Conservation (phyloP, 768 basidiomycete species). For the Kwoniella sp. region DNA sequence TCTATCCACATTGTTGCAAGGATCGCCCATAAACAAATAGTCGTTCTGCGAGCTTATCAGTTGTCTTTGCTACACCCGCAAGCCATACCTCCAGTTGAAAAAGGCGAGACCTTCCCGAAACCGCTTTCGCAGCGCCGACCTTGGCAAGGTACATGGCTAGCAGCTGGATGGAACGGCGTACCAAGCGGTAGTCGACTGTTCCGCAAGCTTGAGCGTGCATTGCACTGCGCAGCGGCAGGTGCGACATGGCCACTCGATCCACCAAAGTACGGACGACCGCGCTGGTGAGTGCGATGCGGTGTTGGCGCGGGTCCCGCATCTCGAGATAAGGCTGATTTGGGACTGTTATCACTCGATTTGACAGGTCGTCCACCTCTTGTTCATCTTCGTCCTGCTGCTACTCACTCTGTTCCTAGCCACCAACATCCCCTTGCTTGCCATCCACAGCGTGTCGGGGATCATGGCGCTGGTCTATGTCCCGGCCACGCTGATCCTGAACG, state of each 20-base stretch:
- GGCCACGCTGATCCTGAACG: neutral
- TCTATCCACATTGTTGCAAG: no score
- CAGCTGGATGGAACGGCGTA: no score
- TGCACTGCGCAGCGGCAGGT: no score
- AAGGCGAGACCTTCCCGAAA: no score
- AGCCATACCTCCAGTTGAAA: no score
- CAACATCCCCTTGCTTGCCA: conserved; percentile 1
- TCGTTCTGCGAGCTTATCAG: no score
- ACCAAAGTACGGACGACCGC: neutral
- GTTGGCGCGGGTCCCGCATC: no score
- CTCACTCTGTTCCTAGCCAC: conserved; percentile 1
- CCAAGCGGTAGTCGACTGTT: no score
- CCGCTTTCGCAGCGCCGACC: no score
- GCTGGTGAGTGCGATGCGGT: neutral
- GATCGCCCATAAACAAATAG: no score
- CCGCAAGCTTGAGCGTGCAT: neutral
- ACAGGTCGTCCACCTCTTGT: neutral
- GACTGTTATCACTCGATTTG: neutral
- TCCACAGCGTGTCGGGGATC: neutral
- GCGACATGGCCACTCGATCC: neutral
- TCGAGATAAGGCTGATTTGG: neutral
- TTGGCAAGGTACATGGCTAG: no score
- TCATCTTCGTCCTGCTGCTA: neutral
- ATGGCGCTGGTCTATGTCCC: conserved; percentile 3
- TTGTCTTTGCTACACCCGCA: no score